A percentile compares a stretch with the other conserved stretches of the same genome.
Conservation (phyloP, 176 grass and related monocot species). For the Eragrostis nindensis region DNA sequence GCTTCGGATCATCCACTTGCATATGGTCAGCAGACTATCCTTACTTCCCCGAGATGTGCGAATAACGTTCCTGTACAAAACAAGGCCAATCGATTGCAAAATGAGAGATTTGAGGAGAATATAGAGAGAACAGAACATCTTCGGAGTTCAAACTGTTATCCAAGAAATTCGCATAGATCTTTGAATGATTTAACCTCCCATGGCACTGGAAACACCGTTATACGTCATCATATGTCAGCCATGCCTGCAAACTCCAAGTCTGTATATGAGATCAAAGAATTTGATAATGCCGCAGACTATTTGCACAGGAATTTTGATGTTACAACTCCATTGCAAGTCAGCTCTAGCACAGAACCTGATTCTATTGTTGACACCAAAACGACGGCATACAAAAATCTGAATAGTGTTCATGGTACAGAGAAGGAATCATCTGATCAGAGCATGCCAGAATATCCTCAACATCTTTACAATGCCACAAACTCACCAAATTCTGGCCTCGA, state of each 20-base stretch:
- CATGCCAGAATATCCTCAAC: background rate
- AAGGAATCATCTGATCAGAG: slow-evolving; percentile 27
- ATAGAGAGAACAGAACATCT: slow-evolving; percentile 38
- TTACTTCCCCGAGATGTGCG: slow-evolving; percentile 29
- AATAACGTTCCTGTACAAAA: slow-evolving; percentile 35
- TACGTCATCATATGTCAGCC: slow-evolving; percentile 44
- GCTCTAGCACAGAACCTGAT: slow-evolving; percentile 31
- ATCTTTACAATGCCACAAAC: slow-evolving; percentile 17
- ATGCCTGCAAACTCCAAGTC: slow-evolving; percentile 58
- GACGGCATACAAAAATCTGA: slow-evolving; percentile 20
- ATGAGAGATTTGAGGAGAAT: slow-evolving; percentile 36
- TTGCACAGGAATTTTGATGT: slow-evolving; percentile 40
- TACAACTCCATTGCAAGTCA: slow-evolving; percentile 32
- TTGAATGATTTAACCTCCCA: slow-evolving; percentile 50
- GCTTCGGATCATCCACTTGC: slow-evolving; percentile 32
- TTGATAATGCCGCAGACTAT: slow-evolving; percentile 23
- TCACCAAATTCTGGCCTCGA: slow-evolving; percentile 24
- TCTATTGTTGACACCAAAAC: slow-evolving; percentile 37
- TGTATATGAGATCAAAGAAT: slow-evolving; percentile 40
- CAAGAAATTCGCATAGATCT: slow-evolving; percentile 43
- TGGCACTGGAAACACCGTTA: background rate
- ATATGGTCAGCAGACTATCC: slow-evolving; percentile 35
- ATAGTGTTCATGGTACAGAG: slow-evolving; percentile 44
- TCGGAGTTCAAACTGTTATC: slow-evolving; percentile 34
- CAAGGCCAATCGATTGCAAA: slow-evolving; percentile 31